A percentile compares a stretch with the other conserved stretches of the same genome.
phyloP scores from a whole-genome alignment of 2,329 filamentous ascomycete genomes.

The Neoscytalidium dimidiatum region DNA sequence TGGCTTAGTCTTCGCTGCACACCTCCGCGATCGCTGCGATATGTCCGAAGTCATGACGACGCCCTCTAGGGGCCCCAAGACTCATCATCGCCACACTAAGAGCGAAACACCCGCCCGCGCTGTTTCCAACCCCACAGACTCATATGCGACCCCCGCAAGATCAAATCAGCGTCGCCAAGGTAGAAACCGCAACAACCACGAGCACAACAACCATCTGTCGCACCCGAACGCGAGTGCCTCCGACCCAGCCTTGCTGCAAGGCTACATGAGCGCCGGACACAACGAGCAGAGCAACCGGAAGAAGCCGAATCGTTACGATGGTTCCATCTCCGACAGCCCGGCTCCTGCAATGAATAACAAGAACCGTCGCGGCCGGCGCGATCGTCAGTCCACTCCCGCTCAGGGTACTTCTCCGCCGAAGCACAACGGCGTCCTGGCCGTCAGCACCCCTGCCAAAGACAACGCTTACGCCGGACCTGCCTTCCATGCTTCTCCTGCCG shows the following conservation, averaged over 20 bases:
- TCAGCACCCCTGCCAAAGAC: conserved; percentile 44
- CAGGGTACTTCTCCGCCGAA: conserved; percentile 9
- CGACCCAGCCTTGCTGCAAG: conserved; percentile 22
- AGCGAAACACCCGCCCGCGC: conserved; percentile 25
- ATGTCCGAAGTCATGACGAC: conserved; percentile 21
- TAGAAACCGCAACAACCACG: conserved; percentile 35
- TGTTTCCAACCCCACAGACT: conserved; percentile 27
- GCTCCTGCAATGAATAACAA: conserved; percentile 2
- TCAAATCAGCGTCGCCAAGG: conserved; percentile 32
- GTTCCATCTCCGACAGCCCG: conserved; percentile 38
- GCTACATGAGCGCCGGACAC: conserved; percentile 24
- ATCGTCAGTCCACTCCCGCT: background rate
- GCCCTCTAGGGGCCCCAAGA: conserved; percentile 35
- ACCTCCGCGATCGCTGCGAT: background rate
- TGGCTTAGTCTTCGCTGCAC: background rate
- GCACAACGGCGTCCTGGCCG: background rate
- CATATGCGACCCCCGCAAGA: conserved; percentile 26
- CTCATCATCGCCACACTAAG: conserved; percentile 31
- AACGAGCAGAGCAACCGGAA: background rate
- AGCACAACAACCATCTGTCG: conserved; percentile 25
- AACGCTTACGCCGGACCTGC: conserved; percentile 84
- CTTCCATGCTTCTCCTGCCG: conserved; percentile 91
- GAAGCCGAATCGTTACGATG: conserved; percentile 40
- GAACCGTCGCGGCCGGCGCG: conserved; percentile 2
- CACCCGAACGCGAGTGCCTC: background rate